Evolutionary conservation across 2,329 filamentous ascomycete genomes (phyloP), one percentile per base, ranked within the genome.

Genomic region (Fusarium secorum): DNA sequence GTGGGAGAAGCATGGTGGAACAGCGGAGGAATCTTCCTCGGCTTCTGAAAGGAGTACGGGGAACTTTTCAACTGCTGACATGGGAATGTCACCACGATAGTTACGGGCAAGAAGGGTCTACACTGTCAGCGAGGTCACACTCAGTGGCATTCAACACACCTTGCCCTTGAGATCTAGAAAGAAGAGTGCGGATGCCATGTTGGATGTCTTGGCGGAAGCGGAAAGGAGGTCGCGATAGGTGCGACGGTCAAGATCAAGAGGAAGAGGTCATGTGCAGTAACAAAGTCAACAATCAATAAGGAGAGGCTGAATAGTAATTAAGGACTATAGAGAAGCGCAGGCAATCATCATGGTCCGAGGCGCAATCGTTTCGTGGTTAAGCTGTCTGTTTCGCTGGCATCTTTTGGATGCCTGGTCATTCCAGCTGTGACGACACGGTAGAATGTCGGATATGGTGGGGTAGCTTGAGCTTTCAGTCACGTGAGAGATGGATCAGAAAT

Each of bases 81-180:
- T 98, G 82, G 96, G 96, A 73, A 99, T 97, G 78, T 99, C 96
- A 81, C 96, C 96, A 81, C 96, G 90, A 83, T 99, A 99, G 85
- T 99, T 99, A 79, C 96, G 93, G 82, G 96, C 96, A 79, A 99
- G 88, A 77, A 99, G 95, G 86, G 96, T 98, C 95, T 97, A 81
- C 63, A 59, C n/a, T 59, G 38, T 63, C 53, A 74, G 46, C 33
- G 38, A 49, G 14, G 24, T 22, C 20, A 51, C 28, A 7, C 13
- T 20, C 42, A 54, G 46, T 49, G 39, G 52, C 30, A 36, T 42
- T 39, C 45, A 57, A 71, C 73, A 54, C 77, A 97, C 94, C 92
- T 99, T 99, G 93, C 96, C 96, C 94, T 99, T 99, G 75, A 99
- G 88, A 83, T 99, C 96, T 78, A 99, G 91, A 82, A 99, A 99